phyloP scores from a whole-genome alignment of 129 eudicot species.

The Kitagawia praeruptora region DNA sequence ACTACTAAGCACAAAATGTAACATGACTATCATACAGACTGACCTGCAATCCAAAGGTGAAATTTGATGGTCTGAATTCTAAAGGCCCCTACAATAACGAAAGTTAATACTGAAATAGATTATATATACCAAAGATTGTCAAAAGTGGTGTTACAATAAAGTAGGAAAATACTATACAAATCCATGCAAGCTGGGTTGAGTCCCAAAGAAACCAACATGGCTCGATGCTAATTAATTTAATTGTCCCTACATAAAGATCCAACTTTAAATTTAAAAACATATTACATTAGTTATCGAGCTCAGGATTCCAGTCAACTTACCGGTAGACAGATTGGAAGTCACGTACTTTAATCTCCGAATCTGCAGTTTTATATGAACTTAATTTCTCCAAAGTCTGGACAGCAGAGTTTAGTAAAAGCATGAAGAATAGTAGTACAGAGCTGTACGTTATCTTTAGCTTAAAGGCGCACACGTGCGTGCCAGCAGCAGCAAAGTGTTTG shows the following conservation, averaged over 20 bases:
- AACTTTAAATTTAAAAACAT: background rate
- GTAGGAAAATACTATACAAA: conserved; percentile 25
- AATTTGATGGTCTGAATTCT: conserved; percentile 27
- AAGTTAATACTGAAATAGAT: background rate
- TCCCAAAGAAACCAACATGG: conserved; percentile 47
- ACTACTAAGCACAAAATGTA: background rate
- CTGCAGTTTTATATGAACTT: too few species aligned
- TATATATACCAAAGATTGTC: background rate
- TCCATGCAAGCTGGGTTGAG: conserved; percentile 46
- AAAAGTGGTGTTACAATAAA: background rate
- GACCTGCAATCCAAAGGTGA: conserved; percentile 20
- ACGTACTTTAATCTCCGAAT: too few species aligned
- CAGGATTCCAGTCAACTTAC: conserved; percentile 23
- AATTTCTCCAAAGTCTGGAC: too few species aligned
- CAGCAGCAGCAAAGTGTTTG: too few species aligned
- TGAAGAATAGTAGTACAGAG: too few species aligned
- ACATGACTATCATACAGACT: conserved; percentile 4
- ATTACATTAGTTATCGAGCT: background rate
- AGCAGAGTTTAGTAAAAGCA: too few species aligned
- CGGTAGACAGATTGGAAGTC: too few species aligned
- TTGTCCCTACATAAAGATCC: conserved; percentile 36
- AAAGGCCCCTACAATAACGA: conserved; percentile 17
- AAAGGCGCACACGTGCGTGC: too few species aligned
- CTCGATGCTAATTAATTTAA: conserved; percentile 30
- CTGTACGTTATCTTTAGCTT: too few species aligned